Percentiles rank a stretch among this genome's conserved stretches.
Evolutionary conservation across 1,139 yeast genomes (phyloP).

Genomic region (Suhomyces yuchorum): DNA sequence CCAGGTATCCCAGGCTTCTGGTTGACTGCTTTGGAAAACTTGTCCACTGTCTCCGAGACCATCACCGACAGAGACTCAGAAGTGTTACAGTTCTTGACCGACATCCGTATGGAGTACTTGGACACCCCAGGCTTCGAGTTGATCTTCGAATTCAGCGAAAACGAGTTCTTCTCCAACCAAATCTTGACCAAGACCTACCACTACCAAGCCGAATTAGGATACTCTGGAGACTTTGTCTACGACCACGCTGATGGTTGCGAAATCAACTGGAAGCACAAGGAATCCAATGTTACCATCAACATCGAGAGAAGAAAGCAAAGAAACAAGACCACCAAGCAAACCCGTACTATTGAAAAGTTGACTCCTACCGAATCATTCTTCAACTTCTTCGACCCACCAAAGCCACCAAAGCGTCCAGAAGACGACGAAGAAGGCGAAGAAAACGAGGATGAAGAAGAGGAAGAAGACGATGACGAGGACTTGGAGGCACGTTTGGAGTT

Average conservation of each 20-base stretch:
- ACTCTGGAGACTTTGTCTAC: constrained; percentile 93
- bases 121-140: constrained; percentile 89
- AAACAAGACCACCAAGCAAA: constrained; percentile 95
- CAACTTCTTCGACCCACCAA: constrained; percentile 94
- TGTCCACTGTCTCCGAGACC: constrained; percentile 78
- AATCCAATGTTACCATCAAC: constrained; percentile 77
- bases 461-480: constrained; percentile 69
- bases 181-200: constrained; percentile 81
- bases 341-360: constrained; percentile 92
- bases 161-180: constrained; percentile 76
- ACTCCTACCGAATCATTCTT: constrained; percentile 93
- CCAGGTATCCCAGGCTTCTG: constrained; percentile 93
- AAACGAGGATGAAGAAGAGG: constrained; percentile 46
- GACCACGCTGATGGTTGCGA: constrained; percentile 94
- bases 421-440: constrained; percentile 41
- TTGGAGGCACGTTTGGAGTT: constrained; percentile 83
- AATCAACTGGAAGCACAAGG: constrained; percentile 83
- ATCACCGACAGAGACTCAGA: constrained; percentile 91
- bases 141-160: constrained; percentile 76
- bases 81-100: constrained; percentile 67
- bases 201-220: constrained; percentile 92
- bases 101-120: constrained; percentile 80
- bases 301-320: constrained; percentile 97
- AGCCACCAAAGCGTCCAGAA: constrained; percentile 53
- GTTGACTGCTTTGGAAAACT: constrained; percentile 92